Base-by-base conservation (phyloP, 139 green algal species). In the Chlorella sorokiniana region DNA sequence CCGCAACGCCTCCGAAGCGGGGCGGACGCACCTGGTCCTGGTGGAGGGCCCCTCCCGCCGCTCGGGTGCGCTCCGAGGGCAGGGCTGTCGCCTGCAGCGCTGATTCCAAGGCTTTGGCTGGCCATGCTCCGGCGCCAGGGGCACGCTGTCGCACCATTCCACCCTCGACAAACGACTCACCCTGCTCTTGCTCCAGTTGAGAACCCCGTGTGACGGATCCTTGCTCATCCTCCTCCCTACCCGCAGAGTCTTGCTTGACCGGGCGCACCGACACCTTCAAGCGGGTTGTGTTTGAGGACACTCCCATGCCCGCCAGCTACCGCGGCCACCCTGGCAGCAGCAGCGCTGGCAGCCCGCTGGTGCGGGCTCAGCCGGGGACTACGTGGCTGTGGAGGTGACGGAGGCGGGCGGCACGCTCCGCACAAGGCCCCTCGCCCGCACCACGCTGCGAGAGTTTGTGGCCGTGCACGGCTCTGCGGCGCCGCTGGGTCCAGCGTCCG, bases 191-290 rank as follows among this genome's bases (percentile, higher is more conserved):
- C n/a, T n/a, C 16, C 6, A 6, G n/a, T 65, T 65, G 56, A 16
- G 4, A 52, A 37, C 35, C 8, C 37, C 16, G 10, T 22, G 63
- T 33, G 10, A 41, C 31, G 1, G 27, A 70, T 18, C 35, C 11
- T 73, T 52, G 38, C 9, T n/a, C n/a, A 1, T 16, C 71, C 33
- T 27, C 9, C 6, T 11, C 40, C 22, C 23, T 6, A 1, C 4
- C 25, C 52, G 73, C 73, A 79, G 73, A 76, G 27, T 25, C 41
- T 20, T 63, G n/a, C 11, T 76, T 92, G 44, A 94, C 88, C 0
- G 93, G 93, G 31, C 79, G 89, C 27, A 94, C 89, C 4, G 90
- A 89, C 86, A 94, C 78, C 41, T 92, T 93, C 71, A 95, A 95
- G 84, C 87, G 93, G 1, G 91, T 93, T 2, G 40, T 93, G 10